Percentiles rank a stretch among this genome's conserved stretches.
phyloP scores from a whole-genome alignment of 1,284 basidiomycete genomes.

The Boletellus deceptivus region DNA sequence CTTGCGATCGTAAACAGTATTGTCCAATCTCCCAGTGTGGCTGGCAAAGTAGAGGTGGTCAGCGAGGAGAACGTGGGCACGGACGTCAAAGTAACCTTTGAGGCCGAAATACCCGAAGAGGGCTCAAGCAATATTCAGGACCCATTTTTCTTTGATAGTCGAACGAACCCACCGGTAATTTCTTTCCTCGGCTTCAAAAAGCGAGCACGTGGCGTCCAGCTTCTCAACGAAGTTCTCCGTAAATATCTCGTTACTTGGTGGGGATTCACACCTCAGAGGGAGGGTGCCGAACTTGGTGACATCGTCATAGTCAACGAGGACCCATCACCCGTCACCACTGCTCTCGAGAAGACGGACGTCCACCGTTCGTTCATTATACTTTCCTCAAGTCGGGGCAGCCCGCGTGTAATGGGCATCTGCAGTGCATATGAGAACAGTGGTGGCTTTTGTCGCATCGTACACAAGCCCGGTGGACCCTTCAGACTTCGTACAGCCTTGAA shows the following conservation, averaged over 20 bases:
- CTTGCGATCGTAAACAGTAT: conserved; percentile 96
- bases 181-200: conserved; percentile 76
- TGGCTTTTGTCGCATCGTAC: conserved; percentile 82
- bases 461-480: conserved; percentile 87
- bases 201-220: conserved; percentile 64
- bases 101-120: conserved; percentile 62
- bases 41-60: conserved; percentile 87
- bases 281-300: conserved; percentile 55
- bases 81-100: conserved; percentile 87
- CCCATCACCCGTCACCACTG: conserved; percentile 52
- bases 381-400: conserved; percentile 67
- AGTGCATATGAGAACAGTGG: conserved; percentile 77
- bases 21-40: conserved; percentile 80
- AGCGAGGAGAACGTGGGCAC: conserved; percentile 90
- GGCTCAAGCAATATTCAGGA: conserved; percentile 41
- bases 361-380: conserved; percentile 72
- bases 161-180: conserved; percentile 50
- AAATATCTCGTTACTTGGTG: conserved; percentile 76
- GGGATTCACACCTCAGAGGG: conserved; percentile 61
- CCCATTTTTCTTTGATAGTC: conserved; percentile 47
- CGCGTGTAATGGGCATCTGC: conserved; percentile 59
- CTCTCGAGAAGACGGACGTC: conserved; percentile 57
- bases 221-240: conserved; percentile 62
- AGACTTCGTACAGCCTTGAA: conserved; percentile 69
- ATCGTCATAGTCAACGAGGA: conserved; percentile 87